Evolutionary conservation across 176 grass and related monocot species (phyloP), one percentile per base, ranked within the genome.

Genomic region (Otatea glauca): DNA sequence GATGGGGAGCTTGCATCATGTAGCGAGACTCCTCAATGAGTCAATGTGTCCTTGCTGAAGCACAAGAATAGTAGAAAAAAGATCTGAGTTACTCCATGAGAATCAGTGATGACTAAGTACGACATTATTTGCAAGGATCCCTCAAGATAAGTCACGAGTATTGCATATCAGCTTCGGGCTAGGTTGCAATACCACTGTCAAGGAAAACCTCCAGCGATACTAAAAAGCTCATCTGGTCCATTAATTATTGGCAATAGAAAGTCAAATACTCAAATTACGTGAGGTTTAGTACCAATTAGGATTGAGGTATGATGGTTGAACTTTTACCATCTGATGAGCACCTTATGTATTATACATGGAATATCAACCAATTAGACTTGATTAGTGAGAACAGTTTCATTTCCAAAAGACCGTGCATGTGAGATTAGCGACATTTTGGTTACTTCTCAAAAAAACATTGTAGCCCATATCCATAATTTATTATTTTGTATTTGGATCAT

Each of bases 321-420:
- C 43, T 74, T 72, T 49, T 9, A 48, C 13, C 1, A n/a, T 45
- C 14, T 24, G 10, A 47, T 48, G 24, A 65, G 8, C 41, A 47
- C 23, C 38, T 70, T 81, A 15, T 81, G 15, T 43, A 54, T 24
- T 81, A 81, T 58, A 81, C n/a, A 20, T 70, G 49, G 65, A 70
- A 24, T 70, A 12, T 50, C 37, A 58, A 14, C 17, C 17, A 54
- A 68, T 38, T 39, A 24, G 1, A 79, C 16, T 29, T 12, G 48
- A 25, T 10, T 17, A 18, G 27, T 21, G 10, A 80, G 27, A 16
- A 27, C 39, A 20, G 14, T 42, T 21, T 42, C 4, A 42, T 55
- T 56, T 81, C 49, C 34, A 81, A 65, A 79, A 39, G 29, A 61
- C n/a, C 13, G 16, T 44, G 39, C 23, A 45, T 78, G 39, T 29